phyloP scores from a whole-genome alignment of 2,329 filamentous ascomycete species.

The Pseudogymnoascus sp. region DNA sequence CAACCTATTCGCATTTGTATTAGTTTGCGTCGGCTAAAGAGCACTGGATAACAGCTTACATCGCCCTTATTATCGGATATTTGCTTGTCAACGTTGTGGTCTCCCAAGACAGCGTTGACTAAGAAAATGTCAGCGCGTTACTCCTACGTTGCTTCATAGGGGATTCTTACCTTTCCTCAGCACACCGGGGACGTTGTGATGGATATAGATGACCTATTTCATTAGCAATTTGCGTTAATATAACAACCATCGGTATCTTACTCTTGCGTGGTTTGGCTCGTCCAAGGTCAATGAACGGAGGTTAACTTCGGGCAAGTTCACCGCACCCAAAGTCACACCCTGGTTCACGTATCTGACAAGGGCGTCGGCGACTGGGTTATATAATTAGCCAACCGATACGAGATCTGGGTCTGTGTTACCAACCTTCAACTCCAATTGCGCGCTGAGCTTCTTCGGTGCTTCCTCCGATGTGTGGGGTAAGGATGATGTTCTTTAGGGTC shows the following conservation, averaged over 20 bases:
- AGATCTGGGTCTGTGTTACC: slow-evolving; percentile 14
- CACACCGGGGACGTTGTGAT: slow-evolving; percentile 93
- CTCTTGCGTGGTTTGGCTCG: slow-evolving; percentile 80
- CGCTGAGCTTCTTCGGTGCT: slow-evolving; percentile 97
- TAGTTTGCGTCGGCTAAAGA: slow-evolving; percentile 13
- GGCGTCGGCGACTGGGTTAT: slow-evolving; percentile 63
- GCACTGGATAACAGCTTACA: slow-evolving; percentile 38
- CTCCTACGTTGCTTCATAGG: slow-evolving; percentile 16
- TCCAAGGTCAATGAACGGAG: slow-evolving; percentile 85
- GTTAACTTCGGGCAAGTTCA: slow-evolving; percentile 93
- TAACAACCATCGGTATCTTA: slow-evolving; percentile 30
- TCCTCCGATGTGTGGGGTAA: slow-evolving; percentile 94
- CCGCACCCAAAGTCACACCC: slow-evolving; percentile 80
- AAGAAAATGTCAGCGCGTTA: slow-evolving; percentile 1
- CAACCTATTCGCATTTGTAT: slow-evolving; percentile 45
- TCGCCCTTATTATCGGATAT: slow-evolving; percentile 94
- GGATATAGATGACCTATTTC: slow-evolving; percentile 76
- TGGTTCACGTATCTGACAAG: slow-evolving; percentile 94
- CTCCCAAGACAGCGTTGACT: slow-evolving; percentile 90
- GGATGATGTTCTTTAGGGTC: slow-evolving; percentile 80
- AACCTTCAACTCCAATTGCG: slow-evolving; percentile 83
- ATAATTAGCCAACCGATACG: slow-evolving; percentile 8
- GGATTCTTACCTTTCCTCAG: slow-evolving; percentile 60
- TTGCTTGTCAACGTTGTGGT: slow-evolving; percentile 98
- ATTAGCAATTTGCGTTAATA: slow-evolving; percentile 19